A percentile compares a stretch with the other conserved stretches of the same genome.
These are phyloP conservation scores for Aspergillus panamensis DNA, from an alignment of 495 filamentous ascomycete species.

Conservation along the genomic window DNA sequence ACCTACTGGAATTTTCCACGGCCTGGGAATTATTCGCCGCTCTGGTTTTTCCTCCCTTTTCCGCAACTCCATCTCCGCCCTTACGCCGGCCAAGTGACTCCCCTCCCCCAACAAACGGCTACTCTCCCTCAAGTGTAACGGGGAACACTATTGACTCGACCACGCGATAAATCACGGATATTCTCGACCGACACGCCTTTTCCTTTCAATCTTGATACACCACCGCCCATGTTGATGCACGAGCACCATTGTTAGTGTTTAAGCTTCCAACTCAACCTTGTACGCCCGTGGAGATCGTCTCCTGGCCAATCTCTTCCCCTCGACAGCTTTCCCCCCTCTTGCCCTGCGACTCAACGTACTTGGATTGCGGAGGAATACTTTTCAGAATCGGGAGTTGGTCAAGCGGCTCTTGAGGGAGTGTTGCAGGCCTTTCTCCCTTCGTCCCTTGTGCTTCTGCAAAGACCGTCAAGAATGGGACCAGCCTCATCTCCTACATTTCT, in stretches of 20 bases:
- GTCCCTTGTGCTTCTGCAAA: slow-evolving; percentile 4
- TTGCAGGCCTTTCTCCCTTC: slow-evolving; percentile 13
- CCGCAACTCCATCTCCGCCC: slow-evolving; percentile 19
- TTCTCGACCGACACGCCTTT: not conserved
- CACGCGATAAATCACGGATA: not conserved
- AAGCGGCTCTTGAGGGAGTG: slow-evolving; percentile 10
- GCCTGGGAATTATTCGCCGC: slow-evolving; percentile 7
- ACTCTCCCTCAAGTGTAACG: slow-evolving; percentile 7
- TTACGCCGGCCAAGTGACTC: slow-evolving; percentile 14
- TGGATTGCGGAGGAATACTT: not conserved
- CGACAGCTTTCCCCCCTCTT: not conserved
- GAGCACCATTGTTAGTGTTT: slow-evolving; percentile 13
- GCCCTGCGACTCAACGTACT: slow-evolving; percentile 7
- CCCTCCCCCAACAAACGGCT: slow-evolving; percentile 13
- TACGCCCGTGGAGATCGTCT: slow-evolving; percentile 15
- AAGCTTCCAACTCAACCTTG: not conserved
- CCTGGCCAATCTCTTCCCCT: slow-evolving; percentile 2
- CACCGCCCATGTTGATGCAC: slow-evolving; percentile 5
- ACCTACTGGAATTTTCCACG: slow-evolving; percentile 5
- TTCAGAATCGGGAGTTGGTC: slow-evolving; percentile 2
- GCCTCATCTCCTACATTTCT: slow-evolving; percentile 42
- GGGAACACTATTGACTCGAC: not conserved
- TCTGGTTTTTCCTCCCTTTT: slow-evolving; percentile 20
- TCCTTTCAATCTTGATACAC: not conserved
- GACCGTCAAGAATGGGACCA: slow-evolving; percentile 40